These are phyloP conservation scores for Nidula niveotomentosa DNA, from an alignment of 1,284 basidiomycete genomes.

Conservation along the genomic window DNA sequence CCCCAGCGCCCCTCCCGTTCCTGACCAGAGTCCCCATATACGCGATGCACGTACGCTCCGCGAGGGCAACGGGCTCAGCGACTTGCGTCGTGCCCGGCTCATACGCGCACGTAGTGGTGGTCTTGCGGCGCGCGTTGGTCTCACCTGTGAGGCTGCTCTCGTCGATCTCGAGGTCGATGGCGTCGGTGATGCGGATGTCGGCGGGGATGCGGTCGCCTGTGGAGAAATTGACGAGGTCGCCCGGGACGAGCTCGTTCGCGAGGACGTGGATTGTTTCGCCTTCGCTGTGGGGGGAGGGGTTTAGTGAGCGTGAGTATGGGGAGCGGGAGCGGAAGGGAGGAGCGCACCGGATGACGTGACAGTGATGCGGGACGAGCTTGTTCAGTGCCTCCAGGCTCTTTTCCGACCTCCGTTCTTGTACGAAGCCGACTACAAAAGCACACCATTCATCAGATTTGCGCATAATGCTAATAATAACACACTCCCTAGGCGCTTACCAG, in stretches of 20 bases:
- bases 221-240: conserved; percentile 89
- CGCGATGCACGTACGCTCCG: conserved; percentile 87
- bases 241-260: conserved; percentile 94
- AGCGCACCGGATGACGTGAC: conserved; percentile 73
- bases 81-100: conserved; percentile 16
- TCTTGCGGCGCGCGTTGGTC: conserved; percentile 81
- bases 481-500: conserved; percentile 53
- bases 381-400: conserved; percentile 94
- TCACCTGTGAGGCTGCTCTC: conserved; percentile 96
- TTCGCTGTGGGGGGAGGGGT: conserved; percentile 30
- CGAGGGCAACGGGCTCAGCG: conserved; percentile 67
- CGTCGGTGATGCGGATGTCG: conserved; percentile 80
- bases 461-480: background rate
- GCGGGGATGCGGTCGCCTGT: conserved; percentile 95
- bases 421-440: conserved; percentile 76
- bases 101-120: conserved; percentile 48
- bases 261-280: conserved; percentile 76
- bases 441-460: no score
- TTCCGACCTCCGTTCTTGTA: conserved; percentile 95
- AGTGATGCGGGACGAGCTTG: conserved; percentile 96
- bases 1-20: conserved; percentile 85
- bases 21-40: conserved; percentile 99
- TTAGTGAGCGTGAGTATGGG: no score
- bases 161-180: conserved; percentile 90
- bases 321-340: no score